phyloP scores from a whole-genome alignment of 179 eudicot species.

The Silene noctiflora region DNA sequence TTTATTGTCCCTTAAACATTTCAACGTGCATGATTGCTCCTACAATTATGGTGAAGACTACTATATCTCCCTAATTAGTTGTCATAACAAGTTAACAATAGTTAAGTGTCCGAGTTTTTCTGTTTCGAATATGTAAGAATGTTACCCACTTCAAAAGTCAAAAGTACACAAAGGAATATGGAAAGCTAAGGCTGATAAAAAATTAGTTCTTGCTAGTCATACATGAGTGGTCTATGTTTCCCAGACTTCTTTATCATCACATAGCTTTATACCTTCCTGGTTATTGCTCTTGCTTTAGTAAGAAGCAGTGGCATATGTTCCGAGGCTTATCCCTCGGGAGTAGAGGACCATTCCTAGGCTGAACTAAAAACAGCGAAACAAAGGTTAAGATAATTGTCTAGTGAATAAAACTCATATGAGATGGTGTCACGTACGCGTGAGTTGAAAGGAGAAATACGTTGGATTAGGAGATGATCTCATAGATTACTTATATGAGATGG shows the following conservation, averaged over 20 bases:
- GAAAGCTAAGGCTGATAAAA: constrained; percentile 8
- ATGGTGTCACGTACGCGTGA: too few species aligned
- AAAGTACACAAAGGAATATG: constrained; percentile 12
- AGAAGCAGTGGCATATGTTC: not conserved
- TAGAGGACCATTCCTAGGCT: too few species aligned
- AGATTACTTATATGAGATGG: too few species aligned
- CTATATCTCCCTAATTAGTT: constrained; percentile 27
- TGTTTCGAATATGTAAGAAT: constrained; percentile 25
- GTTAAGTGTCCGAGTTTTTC: constrained; percentile 15
- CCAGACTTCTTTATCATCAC: not conserved
- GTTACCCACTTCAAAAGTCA: constrained; percentile 13
- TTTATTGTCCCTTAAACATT: constrained; percentile 28
- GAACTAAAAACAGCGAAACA: too few species aligned
- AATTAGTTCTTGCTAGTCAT: not conserved
- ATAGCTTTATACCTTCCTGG: too few species aligned
- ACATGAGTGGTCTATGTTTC: not conserved
- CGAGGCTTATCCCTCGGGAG: not conserved
- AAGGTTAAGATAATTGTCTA: too few species aligned
- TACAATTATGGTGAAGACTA: constrained; percentile 37
- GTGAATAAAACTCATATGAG: too few species aligned
- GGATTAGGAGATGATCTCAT: too few species aligned
- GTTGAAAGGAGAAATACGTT: too few species aligned
- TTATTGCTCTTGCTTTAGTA: not conserved
- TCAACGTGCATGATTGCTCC: constrained; percentile 30
- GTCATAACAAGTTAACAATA: not conserved